Evolutionary conservation across 108 stramenopile genomes (phyloP), one percentile per base, ranked within the genome.

Genomic region (Discostella stelligeroides): DNA sequence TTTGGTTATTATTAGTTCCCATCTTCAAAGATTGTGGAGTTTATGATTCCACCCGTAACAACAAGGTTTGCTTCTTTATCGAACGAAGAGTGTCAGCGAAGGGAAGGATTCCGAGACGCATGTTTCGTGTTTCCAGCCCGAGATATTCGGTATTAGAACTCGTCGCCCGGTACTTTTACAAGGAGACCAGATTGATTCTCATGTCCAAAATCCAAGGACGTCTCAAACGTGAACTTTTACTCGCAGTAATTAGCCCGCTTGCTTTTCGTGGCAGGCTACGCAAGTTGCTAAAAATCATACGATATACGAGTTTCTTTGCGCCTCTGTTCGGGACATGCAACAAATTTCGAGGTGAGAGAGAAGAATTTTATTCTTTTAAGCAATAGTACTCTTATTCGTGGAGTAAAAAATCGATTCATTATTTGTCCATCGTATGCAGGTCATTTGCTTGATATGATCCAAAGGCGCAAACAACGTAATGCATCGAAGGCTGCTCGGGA

Each of bases 311-410:
- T 60, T 93, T 88, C 63, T 30, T 84, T 2, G 81, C 75, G 13
- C 92, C 92, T 0, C 67, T 93, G 8, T 55, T 91, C 29, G 88
- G 84, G 10, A 77, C 85, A 12, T 74, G 73, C 39, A 89, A 88
- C 48, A 90, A 90, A 51, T 57, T 93, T 24, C 39, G 72, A n/a
- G 85, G 72, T n/a, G n/a, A n/a, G n/a, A n/a, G n/a, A n/a, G n/a
- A n/a, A n/a, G n/a, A n/a, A n/a, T n/a, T n/a, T n/a, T n/a, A n/a
- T n/a, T n/a, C n/a, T n/a, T n/a, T n/a, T n/a, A n/a, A n/a, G n/a
- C n/a, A n/a, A n/a, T n/a, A n/a, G n/a, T n/a, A n/a, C n/a, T n/a
- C n/a, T n/a, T n/a, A n/a, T n/a, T n/a, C n/a, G n/a, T n/a, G n/a
- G n/a, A n/a, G n/a, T n/a, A n/a, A n/a, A n/a, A n/a, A n/a, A n/a